These are phyloP conservation scores for Phytophthora cactorum DNA, from an alignment of 352 stramenopile genomes.

Conservation along the genomic window DNA sequence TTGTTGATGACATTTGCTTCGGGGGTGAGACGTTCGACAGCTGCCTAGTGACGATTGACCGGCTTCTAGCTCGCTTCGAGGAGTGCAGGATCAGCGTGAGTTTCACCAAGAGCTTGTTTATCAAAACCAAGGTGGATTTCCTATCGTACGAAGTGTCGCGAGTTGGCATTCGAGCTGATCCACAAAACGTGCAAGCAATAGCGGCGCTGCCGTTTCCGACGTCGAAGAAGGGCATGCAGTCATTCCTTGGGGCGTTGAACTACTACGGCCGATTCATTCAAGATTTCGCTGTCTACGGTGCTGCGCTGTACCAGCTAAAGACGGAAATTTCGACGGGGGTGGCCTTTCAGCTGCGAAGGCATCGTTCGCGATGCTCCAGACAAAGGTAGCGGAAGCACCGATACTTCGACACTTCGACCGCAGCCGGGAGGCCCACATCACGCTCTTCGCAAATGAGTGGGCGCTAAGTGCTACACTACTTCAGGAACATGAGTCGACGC, in stretches of 20 bases:
- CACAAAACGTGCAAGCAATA: background rate
- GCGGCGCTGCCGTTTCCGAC: background rate
- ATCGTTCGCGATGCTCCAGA: no score
- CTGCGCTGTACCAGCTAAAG: conserved; percentile 20
- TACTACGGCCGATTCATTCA: background rate
- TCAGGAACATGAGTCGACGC: conserved; percentile 8
- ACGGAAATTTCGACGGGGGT: conserved; percentile 8
- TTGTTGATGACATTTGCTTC: no score
- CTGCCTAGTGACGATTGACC: background rate
- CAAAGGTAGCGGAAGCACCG: no score
- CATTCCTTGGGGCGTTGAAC: background rate
- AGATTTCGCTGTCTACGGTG: background rate
- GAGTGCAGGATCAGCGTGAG: background rate
- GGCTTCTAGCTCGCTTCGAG: background rate
- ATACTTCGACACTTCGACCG: conserved; percentile 21
- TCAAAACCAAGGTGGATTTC: background rate
- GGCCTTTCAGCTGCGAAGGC: no score
- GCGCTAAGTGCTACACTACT: conserved; percentile 21
- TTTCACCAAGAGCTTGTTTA: background rate
- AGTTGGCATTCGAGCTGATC: background rate
- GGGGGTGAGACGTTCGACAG: background rate
- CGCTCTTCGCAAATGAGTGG: conserved; percentile 34
- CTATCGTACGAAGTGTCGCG: background rate
- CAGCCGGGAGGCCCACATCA: conserved; percentile 6
- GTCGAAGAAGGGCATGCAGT: background rate